phyloP scores from a whole-genome alignment of 805 yeast genomes.

The Lipomyces yamadae region DNA sequence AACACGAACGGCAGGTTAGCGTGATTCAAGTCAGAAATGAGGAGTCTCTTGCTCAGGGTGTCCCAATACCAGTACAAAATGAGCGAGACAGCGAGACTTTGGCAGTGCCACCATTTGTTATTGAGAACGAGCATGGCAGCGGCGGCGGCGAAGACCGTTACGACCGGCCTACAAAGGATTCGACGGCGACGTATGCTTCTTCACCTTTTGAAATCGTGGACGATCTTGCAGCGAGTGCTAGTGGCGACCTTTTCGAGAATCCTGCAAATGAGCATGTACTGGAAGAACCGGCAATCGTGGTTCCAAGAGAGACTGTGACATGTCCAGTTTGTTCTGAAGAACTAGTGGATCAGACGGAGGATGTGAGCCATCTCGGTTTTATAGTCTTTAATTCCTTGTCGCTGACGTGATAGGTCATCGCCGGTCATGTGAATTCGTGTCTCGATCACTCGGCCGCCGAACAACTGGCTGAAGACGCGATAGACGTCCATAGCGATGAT shows the following conservation, averaged over 20 bases:
- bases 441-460: conserved; percentile 4
- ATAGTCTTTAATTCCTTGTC: background rate
- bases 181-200: background rate
- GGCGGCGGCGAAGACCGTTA: background rate
- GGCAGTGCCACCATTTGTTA: conserved; percentile 3
- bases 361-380: background rate
- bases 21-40: background rate
- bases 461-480: background rate
- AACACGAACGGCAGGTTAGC: background rate
- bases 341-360: background rate
- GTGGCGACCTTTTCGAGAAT: background rate
- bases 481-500: background rate
- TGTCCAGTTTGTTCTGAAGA: conserved; percentile 1
- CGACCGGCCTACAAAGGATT: background rate
- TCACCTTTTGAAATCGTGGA: background rate
- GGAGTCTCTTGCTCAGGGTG: background rate
- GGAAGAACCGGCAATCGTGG: background rate
- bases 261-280: background rate
- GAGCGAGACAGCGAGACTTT: background rate
- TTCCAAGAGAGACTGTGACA: background rate
- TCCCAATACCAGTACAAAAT: background rate
- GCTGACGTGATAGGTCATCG: background rate
- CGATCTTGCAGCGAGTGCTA: background rate
- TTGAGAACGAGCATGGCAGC: background rate
- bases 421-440: conserved; percentile 12